Conservation (phyloP, 805 yeast species). For the Barnettozyma botsteinii region DNA sequence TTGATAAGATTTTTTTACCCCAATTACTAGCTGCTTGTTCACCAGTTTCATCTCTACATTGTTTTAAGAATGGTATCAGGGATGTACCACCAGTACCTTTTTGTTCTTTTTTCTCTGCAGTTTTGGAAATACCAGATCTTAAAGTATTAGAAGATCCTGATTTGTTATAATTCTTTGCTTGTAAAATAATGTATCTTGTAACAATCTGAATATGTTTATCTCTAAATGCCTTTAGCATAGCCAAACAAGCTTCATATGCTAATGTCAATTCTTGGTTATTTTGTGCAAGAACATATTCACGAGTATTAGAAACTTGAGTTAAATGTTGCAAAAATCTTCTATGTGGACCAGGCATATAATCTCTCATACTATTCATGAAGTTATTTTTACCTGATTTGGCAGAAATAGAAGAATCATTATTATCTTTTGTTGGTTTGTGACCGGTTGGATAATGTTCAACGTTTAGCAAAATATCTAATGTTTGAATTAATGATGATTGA, state of each 20-base stretch:
- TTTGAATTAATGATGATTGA: slow-evolving; percentile 84
- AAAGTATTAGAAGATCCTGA: slow-evolving; percentile 53
- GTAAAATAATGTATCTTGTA: slow-evolving; percentile 77
- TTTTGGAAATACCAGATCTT: slow-evolving; percentile 54
- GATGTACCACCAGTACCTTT: slow-evolving; percentile 95
- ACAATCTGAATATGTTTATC: slow-evolving; percentile 93
- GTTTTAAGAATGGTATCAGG: slow-evolving; percentile 84
- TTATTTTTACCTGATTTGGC: slow-evolving; percentile 31
- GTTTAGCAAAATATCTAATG: slow-evolving; percentile 69
- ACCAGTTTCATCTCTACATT: slow-evolving; percentile 94
- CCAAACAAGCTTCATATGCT: slow-evolving; percentile 83
- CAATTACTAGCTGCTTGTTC: slow-evolving; percentile 89
- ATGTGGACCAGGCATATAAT: slow-evolving; percentile 87
- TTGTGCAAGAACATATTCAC: slow-evolving; percentile 54
- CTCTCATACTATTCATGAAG: slow-evolving; percentile 78
- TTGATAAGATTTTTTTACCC: slow-evolving; percentile 71
- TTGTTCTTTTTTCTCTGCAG: slow-evolving; percentile 46
- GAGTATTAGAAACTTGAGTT: slow-evolving; percentile 49
- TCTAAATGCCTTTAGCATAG: slow-evolving; percentile 82
- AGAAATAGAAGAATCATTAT: slow-evolving; percentile 17
- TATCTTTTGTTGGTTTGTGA: slow-evolving; percentile 30
- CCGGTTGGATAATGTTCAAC: slow-evolving; percentile 82
- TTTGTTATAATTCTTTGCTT: slow-evolving; percentile 52
- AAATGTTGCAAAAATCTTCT: slow-evolving; percentile 64
- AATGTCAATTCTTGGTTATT: slow-evolving; percentile 52